These are phyloP conservation scores for Penstemon eatonii DNA, from an alignment of 257 asterid genomes.

Conservation along the genomic window DNA sequence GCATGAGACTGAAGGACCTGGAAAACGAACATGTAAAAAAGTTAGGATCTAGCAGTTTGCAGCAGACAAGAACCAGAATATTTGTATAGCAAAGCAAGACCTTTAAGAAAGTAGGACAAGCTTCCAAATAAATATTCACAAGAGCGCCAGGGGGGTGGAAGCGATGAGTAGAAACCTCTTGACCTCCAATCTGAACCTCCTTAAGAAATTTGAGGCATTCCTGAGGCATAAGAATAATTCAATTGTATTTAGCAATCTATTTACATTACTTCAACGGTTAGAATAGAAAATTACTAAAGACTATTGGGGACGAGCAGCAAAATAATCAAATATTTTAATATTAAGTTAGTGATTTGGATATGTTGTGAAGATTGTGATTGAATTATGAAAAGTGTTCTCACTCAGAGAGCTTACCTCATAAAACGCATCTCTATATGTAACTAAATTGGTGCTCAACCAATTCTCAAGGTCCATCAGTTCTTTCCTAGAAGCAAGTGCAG, in stretches of 20 bases:
- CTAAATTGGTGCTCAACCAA: conserved; percentile 69
- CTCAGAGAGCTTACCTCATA: conserved; percentile 55
- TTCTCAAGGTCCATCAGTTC: conserved; percentile 79
- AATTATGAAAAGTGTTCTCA: not conserved
- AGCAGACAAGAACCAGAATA: conserved; percentile 14
- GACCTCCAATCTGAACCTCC: conserved; percentile 65
- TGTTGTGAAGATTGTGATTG: too few relatives aligned
- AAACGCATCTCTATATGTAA: conserved; percentile 63
- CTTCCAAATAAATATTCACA: conserved; percentile 60
- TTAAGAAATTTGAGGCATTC: conserved; percentile 84
- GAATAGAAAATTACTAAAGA: conserved; percentile 1
- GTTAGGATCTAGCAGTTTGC: conserved; percentile 11
- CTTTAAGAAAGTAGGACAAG: conserved; percentile 73
- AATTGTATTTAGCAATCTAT: conserved; percentile 8
- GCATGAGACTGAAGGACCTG: conserved; percentile 88
- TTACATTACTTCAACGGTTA: not conserved
- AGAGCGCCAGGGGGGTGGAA: conserved; percentile 57
- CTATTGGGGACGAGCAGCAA: not conserved
- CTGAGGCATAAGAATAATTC: conserved; percentile 45
- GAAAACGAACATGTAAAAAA: conserved; percentile 25
- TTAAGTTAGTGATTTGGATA: not conserved
- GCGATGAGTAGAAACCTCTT: conserved; percentile 58
- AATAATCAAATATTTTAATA: not conserved
- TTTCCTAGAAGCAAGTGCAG: conserved; percentile 81
- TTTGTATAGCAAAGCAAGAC: conserved; percentile 34